These are phyloP conservation scores for Penicillium pancosmium DNA, from an alignment of 495 filamentous ascomycete species.

Conservation along the genomic window DNA sequence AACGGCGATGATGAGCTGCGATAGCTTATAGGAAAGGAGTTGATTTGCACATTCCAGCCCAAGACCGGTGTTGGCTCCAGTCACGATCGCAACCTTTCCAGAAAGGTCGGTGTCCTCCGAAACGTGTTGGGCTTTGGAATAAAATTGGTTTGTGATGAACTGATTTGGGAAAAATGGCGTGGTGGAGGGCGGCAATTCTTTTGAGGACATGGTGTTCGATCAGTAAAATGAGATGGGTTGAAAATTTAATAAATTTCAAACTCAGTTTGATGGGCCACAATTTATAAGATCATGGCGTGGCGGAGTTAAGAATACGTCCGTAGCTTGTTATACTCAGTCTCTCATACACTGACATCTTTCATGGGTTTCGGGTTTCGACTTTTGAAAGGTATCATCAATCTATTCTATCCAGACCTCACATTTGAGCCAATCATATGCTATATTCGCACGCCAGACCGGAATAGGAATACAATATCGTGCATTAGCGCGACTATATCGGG, in stretches of 20 bases:
- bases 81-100: conserved; percentile 48
- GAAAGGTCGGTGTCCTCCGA: conserved; percentile 20
- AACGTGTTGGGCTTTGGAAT: conserved; percentile 4
- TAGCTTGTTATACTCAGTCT: background rate
- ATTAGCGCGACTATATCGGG: conserved; percentile 4
- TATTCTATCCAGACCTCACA: background rate
- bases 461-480: conserved; percentile 14
- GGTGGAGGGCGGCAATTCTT: conserved; percentile 9
- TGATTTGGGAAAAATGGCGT: conserved; percentile 15
- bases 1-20: conserved; percentile 53
- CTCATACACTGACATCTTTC: background rate
- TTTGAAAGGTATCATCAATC: too few relatives aligned
- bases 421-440: background rate
- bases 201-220: background rate
- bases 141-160: conserved; percentile 15
- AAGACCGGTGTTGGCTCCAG: conserved; percentile 48
- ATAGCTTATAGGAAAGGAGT: conserved; percentile 43
- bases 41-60: conserved; percentile 45
- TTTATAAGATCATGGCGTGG: background rate
- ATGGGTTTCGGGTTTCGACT: too few relatives aligned
- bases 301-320: background rate
- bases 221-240: too few relatives aligned
- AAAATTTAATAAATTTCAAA: too few relatives aligned
- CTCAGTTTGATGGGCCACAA: too few relatives aligned
- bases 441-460: background rate